Evolutionary conservation across 148 eudicot species (phyloP).

Genomic region (Fagopyrum tataricum): DNA sequence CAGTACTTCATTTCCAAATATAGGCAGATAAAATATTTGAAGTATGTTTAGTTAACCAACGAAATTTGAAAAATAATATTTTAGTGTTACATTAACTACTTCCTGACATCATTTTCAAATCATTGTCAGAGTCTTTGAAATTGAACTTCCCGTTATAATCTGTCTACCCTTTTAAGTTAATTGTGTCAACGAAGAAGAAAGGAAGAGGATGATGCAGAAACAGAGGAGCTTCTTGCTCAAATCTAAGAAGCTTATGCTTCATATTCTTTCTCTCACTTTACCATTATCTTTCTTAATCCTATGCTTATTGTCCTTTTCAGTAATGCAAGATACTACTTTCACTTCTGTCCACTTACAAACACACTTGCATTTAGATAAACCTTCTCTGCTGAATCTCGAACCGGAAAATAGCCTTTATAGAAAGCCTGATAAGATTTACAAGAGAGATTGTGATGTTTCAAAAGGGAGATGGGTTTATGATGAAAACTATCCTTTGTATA

Average conservation of each 20-base stretch:
- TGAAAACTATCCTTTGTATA: constrained; percentile 69
- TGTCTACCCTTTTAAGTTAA: neutral
- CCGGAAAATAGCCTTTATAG: constrained; percentile 21
- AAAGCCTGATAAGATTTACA: constrained; percentile 16
- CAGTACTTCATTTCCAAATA: neutral
- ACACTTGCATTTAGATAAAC: constrained; percentile 28
- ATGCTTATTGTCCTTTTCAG: constrained; percentile 45
- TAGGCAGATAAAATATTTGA: neutral
- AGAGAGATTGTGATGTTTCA: constrained; percentile 53
- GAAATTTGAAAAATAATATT: neutral
- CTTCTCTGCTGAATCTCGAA: constrained; percentile 24
- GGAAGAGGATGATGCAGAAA: constrained; percentile 44
- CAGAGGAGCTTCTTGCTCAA: constrained; percentile 51
- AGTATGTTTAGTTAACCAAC: neutral
- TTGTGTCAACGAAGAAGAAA: neutral
- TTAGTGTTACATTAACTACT: neutral
- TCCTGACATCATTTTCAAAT: neutral
- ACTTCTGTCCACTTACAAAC: constrained; percentile 25
- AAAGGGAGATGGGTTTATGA: constrained; percentile 82
- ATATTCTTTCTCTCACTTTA: constrained; percentile 37
- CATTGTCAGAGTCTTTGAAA: constrained; percentile 2
- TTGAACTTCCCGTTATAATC: constrained; percentile 3
- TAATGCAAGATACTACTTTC: constrained; percentile 26
- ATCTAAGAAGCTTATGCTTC: constrained; percentile 37
- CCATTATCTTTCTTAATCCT: constrained; percentile 40